phyloP scores from a whole-genome alignment of 768 basidiomycete species.

The Hemileccinum impolitum region DNA sequence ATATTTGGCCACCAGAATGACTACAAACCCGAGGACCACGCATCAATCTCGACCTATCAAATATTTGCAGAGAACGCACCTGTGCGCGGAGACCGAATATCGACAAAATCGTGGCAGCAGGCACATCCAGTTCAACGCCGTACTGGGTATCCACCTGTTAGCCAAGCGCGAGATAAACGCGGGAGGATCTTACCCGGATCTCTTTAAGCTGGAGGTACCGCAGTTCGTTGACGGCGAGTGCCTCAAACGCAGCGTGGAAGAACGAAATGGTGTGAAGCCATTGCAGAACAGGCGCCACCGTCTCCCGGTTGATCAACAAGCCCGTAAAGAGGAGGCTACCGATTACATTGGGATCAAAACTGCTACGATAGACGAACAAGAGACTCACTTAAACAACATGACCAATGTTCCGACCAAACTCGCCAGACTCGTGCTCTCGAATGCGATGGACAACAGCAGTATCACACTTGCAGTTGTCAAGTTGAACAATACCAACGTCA shows the following conservation, averaged over 20 bases:
- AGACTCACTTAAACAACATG: conserved; percentile 95
- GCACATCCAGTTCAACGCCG: conserved; percentile 94
- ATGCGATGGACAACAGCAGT: conserved; percentile 84
- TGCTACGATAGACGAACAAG: conserved; percentile 1
- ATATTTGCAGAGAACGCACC: conserved; percentile 36
- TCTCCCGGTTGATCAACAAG: conserved; percentile 89
- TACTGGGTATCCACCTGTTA: conserved; percentile 53
- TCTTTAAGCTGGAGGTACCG: conserved; percentile 92
- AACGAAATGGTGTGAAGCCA: conserved; percentile 94
- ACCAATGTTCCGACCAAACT: conserved; percentile 92
- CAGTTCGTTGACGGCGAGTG: conserved; percentile 95
- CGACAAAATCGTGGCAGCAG: conserved; percentile 92
- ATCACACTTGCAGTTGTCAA: conserved; percentile 92
- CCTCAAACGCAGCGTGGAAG: conserved; percentile 99
- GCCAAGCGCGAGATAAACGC: neutral
- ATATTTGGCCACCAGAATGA: conserved; percentile 99
- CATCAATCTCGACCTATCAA: conserved; percentile 7
- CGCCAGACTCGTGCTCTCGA: conserved; percentile 83
- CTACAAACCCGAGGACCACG: conserved; percentile 23
- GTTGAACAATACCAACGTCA: conserved; percentile 95
- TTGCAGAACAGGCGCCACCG: conserved; percentile 63
- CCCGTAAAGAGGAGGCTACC: conserved; percentile 91
- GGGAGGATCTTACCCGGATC: conserved; percentile 58
- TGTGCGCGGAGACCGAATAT: conserved; percentile 91
- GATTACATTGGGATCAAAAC: conserved; percentile 3